Conservation (phyloP, 148 eudicot genomes). For the Diospyros lotus region DNA sequence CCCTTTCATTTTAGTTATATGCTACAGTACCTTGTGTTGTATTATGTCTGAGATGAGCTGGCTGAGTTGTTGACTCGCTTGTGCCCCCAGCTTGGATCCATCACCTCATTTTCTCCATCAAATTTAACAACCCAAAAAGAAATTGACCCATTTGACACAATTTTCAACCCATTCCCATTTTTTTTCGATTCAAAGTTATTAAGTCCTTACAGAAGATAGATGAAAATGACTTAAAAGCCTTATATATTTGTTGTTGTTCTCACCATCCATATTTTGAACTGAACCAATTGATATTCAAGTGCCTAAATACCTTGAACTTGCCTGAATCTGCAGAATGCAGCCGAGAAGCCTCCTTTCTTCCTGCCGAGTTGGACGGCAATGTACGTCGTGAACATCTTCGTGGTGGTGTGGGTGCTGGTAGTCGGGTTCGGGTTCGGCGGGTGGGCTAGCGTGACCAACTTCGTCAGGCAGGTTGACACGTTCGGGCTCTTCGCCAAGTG, state of each 20-base stretch:
- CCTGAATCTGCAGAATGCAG: conserved; percentile 59
- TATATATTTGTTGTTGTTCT: background rate
- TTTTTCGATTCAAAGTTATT: too few relatives aligned
- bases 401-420: conserved; percentile 69
- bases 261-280: background rate
- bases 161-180: too few relatives aligned
- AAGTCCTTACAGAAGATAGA: too few relatives aligned
- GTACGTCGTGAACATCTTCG: conserved; percentile 58
- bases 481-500: conserved; percentile 90
- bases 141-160: background rate
- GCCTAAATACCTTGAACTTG: background rate
- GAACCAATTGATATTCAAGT: background rate
- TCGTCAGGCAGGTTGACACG: conserved; percentile 68
- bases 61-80: conserved; percentile 7
- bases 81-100: background rate
- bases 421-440: conserved; percentile 94
- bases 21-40: background rate
- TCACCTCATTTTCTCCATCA: background rate
- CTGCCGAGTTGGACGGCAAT: conserved; percentile 77
- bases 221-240: too few relatives aligned
- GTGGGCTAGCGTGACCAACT: conserved; percentile 90
- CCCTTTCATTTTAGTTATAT: conserved; percentile 37
- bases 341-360: conserved; percentile 81
- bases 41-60: conserved; percentile 22
- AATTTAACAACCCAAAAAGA: background rate